Base-by-base conservation (phyloP, 164 flowering plant species). In the Liriodendron chinense region DNA sequence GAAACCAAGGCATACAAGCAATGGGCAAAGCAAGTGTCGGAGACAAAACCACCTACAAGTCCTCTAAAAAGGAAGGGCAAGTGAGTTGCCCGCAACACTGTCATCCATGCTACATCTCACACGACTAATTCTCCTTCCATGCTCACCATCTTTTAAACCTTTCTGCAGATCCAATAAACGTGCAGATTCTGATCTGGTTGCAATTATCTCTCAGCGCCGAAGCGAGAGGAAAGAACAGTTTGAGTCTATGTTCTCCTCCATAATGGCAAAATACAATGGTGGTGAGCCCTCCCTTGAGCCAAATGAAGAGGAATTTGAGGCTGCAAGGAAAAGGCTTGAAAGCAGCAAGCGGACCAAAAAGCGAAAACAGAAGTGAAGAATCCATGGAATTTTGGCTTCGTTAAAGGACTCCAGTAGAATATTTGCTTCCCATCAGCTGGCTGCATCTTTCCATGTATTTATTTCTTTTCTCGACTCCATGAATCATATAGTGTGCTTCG, bases 291-390 rank as follows among this genome's bases (percentile, higher is more conserved):
- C 28, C 56, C 63, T 86, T 21, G 96, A 92, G 79, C 99, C 98
- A 18, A 87, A 87, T 7, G 99, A 94, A 69, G 98, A 91, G 81
- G 99, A 94, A 77, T 96, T 94, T 77, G 94, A 94, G 83, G 98
- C 97, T 80, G 88, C 95, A 53, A 84, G 82, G 73, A 85, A 77
- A 77, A 96, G 83, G 66, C 76, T 96, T 50, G 92, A 88, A 74
- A 81, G 84, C 23, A 43, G 69, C 1, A 71, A 70, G 22, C 59
- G 70, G 47, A n/a, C 21, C 28, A 68, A 57, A 50, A 24, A 13
- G 61, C 48, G 13, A 61, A 61, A 72, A 59, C 18, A 18, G 10
- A 20, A 24, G 21, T 47, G 57, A 48, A 26, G 20, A 34, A 63
- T 34, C 43, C 43, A 34, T 53, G 59, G 13, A 12, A 53, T 12